Base-by-base conservation (phyloP, 139 green algal species). In the Limnomonas spitsbergensis region DNA sequence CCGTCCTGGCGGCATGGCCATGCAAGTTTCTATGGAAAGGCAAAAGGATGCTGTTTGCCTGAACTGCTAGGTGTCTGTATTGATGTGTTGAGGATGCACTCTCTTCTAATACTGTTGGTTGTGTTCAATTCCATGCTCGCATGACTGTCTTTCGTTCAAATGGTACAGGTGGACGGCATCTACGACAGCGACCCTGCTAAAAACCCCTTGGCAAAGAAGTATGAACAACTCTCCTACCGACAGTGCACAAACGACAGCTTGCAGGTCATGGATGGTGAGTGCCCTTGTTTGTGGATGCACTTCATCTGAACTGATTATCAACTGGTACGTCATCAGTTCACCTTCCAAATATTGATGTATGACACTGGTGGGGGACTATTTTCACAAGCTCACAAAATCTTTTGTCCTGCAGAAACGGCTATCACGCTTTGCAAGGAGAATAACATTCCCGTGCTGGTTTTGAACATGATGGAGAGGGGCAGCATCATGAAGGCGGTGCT, bases 391-490 rank as follows among this genome's bases (percentile, higher is more conserved):
- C n/a, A n/a, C n/a, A n/a, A n/a, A n/a, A n/a, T n/a, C n/a, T n/a
- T n/a, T 38, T 70, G 56, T 70, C 56, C 27, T 70, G 7, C 54
- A 82, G 90, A 94, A 77, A 99, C 96, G 3, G 96, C 96, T n/a
- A 94, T 99, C 82, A 98, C 96, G 52, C 88, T 99, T 69, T 99
- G 95, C 91, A 92, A 95, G 77, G 95, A 99, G 85, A 99, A 99
- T 78, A 82, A 90, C 56, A 98, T 99, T 71, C 95, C 94, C n/a
- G 90, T 97, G 42, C 82, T 97, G 38, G 93, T 98, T 20, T 96
- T 98, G 86, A 94, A 97, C 84, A 84, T 97, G 27, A 85, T 88
- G 61, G 86, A 86, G 53, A 81, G 79, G 9, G 92, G 91, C 56
- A 97, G 96, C 80, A 92, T 97, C 39, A 7, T 89, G 73, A 68